Conservation (phyloP, 768 basidiomycete species). For the Xerocomus potaroensis region DNA sequence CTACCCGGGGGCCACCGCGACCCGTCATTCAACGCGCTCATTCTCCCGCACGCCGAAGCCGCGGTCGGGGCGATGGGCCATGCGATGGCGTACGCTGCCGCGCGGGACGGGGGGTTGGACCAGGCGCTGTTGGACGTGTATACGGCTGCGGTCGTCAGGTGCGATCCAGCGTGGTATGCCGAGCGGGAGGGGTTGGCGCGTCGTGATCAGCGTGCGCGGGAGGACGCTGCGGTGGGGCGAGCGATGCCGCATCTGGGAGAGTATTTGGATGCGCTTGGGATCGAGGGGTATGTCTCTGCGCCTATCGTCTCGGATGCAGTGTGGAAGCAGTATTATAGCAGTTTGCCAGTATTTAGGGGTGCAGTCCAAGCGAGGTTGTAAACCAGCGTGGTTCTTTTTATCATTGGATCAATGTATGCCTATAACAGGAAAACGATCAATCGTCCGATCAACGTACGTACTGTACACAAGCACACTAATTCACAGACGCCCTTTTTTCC, state of each 20-base stretch:
- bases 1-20: constrained; percentile 26
- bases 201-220: constrained; percentile 43
- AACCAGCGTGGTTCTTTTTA: no score
- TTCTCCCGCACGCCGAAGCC: constrained; percentile 52
- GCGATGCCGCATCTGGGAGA: constrained; percentile 41
- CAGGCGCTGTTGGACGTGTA: constrained; percentile 52
- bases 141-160: constrained; percentile 47
- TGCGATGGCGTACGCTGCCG: constrained; percentile 56
- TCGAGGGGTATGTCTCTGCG: constrained; percentile 48
- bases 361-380: constrained; percentile 42
- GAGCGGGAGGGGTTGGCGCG: constrained; percentile 48
- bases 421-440: background rate
- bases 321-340: constrained; percentile 39
- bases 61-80: constrained; percentile 62
- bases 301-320: constrained; percentile 48
- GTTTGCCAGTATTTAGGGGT: background rate
- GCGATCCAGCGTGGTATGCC: constrained; percentile 57
- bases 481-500: constrained; percentile 24
- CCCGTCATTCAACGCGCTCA: constrained; percentile 45
- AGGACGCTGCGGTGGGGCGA: constrained; percentile 42
- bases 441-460: background rate
- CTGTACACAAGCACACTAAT: background rate
- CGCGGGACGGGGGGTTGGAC: constrained; percentile 39
- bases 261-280: constrained; percentile 41
- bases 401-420: no score